Evolutionary conservation across 2,329 filamentous ascomycete species (phyloP).

Genomic region (Cladophialophora exuberans): DNA sequence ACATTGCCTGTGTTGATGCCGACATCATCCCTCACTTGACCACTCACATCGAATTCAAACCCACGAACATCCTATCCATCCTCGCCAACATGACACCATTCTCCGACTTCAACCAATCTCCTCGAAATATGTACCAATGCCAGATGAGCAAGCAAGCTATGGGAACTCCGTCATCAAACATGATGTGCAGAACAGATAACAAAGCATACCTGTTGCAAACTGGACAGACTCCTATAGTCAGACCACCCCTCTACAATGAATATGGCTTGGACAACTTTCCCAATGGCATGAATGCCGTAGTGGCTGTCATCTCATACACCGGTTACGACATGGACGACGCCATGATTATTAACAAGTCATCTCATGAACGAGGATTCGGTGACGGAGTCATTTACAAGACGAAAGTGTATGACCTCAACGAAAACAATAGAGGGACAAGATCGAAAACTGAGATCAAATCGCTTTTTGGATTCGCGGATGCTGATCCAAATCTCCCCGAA

Average conservation of each 20-base stretch:
- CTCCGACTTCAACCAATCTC: constrained; percentile 97
- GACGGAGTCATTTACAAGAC: constrained; percentile 98
- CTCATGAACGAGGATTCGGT: constrained; percentile 93
- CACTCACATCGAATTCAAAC: constrained; percentile 90
- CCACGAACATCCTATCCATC: constrained; percentile 96
- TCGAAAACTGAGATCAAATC: constrained; percentile 73
- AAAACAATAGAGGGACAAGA: constrained; percentile 66
- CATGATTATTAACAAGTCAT: constrained; percentile 98
- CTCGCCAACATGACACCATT: constrained; percentile 99
- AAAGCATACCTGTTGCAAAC: constrained; percentile 95
- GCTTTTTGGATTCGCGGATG: constrained; percentile 83
- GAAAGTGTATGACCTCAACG: constrained; percentile 85
- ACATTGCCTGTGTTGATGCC: constrained; percentile 85
- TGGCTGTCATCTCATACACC: constrained; percentile 97
- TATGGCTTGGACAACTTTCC: constrained; percentile 99
- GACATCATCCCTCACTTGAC: constrained; percentile 87
- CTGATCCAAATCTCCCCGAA: constrained; percentile 58
- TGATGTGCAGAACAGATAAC: constrained; percentile 90
- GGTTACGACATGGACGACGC: constrained; percentile 99
- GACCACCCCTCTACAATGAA: constrained; percentile 88
- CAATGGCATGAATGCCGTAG: constrained; percentile 91
- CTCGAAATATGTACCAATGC: constrained; percentile 98
- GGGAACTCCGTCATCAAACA: constrained; percentile 88
- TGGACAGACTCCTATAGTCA: constrained; percentile 91
- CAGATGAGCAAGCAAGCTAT: constrained; percentile 99